Evolutionary conservation across 768 basidiomycete genomes (phyloP), one percentile per base, ranked within the genome.

Genomic region (Clathrus columnatus): DNA sequence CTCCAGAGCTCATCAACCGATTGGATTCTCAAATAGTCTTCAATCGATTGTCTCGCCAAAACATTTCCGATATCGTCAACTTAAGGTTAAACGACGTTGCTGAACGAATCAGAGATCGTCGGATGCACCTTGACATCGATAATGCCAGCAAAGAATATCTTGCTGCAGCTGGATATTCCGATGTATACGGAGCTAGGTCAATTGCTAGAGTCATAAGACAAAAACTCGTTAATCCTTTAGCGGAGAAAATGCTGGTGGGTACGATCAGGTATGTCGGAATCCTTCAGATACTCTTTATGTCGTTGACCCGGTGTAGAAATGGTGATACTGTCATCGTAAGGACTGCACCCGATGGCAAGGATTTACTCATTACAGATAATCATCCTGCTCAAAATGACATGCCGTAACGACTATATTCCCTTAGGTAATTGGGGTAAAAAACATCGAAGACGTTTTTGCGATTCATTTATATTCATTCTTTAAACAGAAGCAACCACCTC

Each of bases 1-100:
- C 91, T 8, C 92, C 92, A 0, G 92, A 96, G 68, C 76, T 95
- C 2, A 77, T 94, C 53, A 94, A 94, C 65, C 84, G 92, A 7
- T 78, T 95, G 30, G 91, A 95, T 64, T 81, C 87, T 1, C 87
- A 88, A 70, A 73, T 87, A 16, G 84, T 95, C 7, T 95, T 96
- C 75, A 94, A 94, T 75, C 93, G 91, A 64, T 81, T 96, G 17
- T 83, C 87, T 1, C 77, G 75, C 23, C 65, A 70, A 21, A 84
- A 86, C 3, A 87, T 94, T 51, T 70, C 88, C n/a, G 72, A 85
- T 48, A 85, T 96, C 21, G 90, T 94, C 18, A 73, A 74, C 2
- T 73, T 95, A 7, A 82, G 91, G 7, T 74, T 95, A 17, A 70
- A 74, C 11, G 92, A 95, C 51, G 82, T 94, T 0, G 78, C 83